Conservation (phyloP, 164 flowering plant species). For the Liriodendron chinense region DNA sequence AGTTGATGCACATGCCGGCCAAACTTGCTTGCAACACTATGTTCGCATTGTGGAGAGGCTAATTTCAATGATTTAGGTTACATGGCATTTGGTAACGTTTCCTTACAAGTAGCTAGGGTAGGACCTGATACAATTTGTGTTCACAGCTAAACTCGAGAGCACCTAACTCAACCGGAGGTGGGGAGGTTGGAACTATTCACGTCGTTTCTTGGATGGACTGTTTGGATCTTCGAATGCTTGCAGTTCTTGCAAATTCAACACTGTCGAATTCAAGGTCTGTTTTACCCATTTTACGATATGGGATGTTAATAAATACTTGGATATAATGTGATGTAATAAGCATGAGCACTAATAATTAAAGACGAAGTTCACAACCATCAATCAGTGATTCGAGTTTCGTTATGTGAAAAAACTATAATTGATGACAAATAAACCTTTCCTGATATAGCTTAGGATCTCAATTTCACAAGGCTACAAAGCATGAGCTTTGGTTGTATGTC, state of each 20-base stretch:
- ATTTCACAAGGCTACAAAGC: too few relatives aligned
- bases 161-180: background rate
- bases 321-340: background rate
- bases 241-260: slow-evolving; percentile 35
- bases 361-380: background rate
- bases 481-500: too few relatives aligned
- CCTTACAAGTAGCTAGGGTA: background rate
- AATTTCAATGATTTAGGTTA: too few relatives aligned
- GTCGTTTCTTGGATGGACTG: slow-evolving; percentile 40
- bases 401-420: background rate
- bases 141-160: background rate
- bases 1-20: too few relatives aligned
- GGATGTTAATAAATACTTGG: background rate
- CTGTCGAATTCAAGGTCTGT: slow-evolving; percentile 31
- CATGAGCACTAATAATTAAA: background rate
- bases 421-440: background rate
- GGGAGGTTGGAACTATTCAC: slow-evolving; percentile 21
- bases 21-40: too few relatives aligned
- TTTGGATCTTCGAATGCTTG: slow-evolving; percentile 32
- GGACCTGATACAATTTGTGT: slow-evolving; percentile 1
- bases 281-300: background rate
- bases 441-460: too few relatives aligned
- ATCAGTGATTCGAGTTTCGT: background rate
- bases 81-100: too few relatives aligned
- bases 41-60: too few relatives aligned